Evolutionary conservation across 257 asterid species (phyloP).

Genomic region (Plantago ovata): DNA sequence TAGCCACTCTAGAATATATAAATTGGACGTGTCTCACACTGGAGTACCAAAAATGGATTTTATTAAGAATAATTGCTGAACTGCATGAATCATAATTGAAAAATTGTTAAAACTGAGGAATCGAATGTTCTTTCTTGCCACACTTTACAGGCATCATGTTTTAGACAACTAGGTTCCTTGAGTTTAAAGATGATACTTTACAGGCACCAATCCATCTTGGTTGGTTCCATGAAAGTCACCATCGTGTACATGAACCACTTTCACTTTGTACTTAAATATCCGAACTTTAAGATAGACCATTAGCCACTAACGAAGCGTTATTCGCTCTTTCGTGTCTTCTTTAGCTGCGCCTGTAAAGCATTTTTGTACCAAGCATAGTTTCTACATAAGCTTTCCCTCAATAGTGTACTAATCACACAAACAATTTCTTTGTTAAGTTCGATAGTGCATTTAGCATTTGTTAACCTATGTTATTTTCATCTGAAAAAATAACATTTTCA

Average conservation of each 20-base stretch:
- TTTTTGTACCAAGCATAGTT: background rate
- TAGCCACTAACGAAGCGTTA: background rate
- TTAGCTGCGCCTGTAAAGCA: conserved; percentile 3
- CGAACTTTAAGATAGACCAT: background rate
- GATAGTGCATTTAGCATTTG: too few relatives aligned
- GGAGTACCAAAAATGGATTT: too few relatives aligned
- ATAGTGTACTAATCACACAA: too few relatives aligned
- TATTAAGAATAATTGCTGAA: too few relatives aligned
- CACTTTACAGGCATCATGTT: conserved; percentile 3
- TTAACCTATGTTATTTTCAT: too few relatives aligned
- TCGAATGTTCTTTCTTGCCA: conserved; percentile 4
- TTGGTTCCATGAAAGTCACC: conserved; percentile 2
- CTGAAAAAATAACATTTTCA: too few relatives aligned
- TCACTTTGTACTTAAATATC: background rate
- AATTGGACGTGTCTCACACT: too few relatives aligned
- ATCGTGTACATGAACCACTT: background rate
- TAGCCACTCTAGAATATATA: too few relatives aligned
- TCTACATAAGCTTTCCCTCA: too few relatives aligned
- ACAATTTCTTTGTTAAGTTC: too few relatives aligned
- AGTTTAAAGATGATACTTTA: conserved; percentile 5
- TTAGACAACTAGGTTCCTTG: conserved; percentile 1
- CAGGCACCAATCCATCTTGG: conserved; percentile 6
- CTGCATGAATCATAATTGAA: background rate
- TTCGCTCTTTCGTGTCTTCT: background rate
- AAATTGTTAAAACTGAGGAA: background rate